Evolutionary conservation across 768 basidiomycete genomes (phyloP), one percentile per base, ranked within the genome.

Genomic region (Calocera cornea): DNA sequence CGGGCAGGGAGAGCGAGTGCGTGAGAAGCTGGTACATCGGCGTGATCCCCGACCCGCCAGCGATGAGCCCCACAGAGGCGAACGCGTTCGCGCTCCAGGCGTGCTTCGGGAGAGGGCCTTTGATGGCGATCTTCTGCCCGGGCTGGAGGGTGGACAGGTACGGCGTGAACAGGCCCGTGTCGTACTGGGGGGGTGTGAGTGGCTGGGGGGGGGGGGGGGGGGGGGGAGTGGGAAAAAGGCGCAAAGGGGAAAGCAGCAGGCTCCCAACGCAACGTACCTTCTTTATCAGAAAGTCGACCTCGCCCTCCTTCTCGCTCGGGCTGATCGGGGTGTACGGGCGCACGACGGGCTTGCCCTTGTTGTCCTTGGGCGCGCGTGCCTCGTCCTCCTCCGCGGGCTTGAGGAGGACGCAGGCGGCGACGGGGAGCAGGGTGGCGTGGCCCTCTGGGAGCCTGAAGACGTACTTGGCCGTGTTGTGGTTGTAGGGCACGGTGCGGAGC

Each of bases 271-370:
- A 16, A 31, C 24, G 36, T n/a, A 54, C 47, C 70, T 86, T 87
- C 79, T 98, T 98, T 76, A 98, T 79, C 70, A 98, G 77, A 70
- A 98, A 83, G 14, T 82, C 81, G 54, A 95, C 76, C 73, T 92
- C 87, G 31, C 92, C 93, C 66, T 84, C 84, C 7, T 80, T 73
- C 68, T 93, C 86, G 8, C 90, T 83, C 0, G 84, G 78, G 24
- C 94, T 94, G 70, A 92, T 84, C 65, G 97, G 93, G 2, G 97
- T 99, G 78, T 99, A 99, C 0, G 97, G 92, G 66, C 93, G 84
- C 70, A 88, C 82, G 77, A 94, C 84, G 64, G 92, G 90, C 72
- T 92, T 92, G 69, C 92, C 95, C 73, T 93, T 91, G 72, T 77
- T 80, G 75, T 87, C 87, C 69, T 84, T 82, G 50, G 88, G 79